Evolutionary conservation across 345 rosid species (phyloP).

Genomic region (Hibiscus tridactylites): DNA sequence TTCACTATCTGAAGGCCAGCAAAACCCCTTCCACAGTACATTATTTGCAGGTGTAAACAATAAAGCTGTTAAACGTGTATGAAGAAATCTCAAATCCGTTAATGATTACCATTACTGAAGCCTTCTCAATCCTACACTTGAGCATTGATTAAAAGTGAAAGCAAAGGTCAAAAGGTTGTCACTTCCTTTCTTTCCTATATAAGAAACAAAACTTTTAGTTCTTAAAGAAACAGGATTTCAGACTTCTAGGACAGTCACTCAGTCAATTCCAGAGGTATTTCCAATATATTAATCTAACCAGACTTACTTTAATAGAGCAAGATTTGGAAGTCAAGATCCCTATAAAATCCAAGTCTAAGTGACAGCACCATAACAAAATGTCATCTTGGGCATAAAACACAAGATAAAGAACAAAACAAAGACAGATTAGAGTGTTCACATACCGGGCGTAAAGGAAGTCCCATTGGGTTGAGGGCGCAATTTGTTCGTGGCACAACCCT

Average conservation of each 20-base stretch:
- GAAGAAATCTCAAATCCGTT: neutral
- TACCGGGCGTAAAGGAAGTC: slow-evolving; percentile 92
- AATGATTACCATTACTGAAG: neutral
- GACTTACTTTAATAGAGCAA: neutral
- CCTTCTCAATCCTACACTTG: neutral
- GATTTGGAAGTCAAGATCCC: neutral
- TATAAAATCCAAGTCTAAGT: neutral
- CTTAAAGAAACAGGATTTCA: neutral
- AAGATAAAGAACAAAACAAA: neutral
- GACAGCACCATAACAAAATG: neutral
- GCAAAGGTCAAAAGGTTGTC: neutral
- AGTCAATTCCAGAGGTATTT: neutral
- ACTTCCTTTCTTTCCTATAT: neutral
- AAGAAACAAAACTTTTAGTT: neutral
- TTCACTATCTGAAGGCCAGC: neutral
- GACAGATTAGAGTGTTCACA: slow-evolving; percentile 14
- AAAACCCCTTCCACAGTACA: neutral
- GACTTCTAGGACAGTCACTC: neutral
- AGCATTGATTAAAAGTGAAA: neutral
- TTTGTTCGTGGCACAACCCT: slow-evolving; percentile 37
- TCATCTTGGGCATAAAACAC: neutral
- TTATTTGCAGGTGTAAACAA: neutral
- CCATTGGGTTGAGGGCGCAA: slow-evolving; percentile 65
- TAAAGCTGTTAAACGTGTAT: neutral
- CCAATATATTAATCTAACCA: neutral